These are phyloP conservation scores for Quercus phellos DNA, from an alignment of 331 rosid genomes.

Conservation along the genomic window DNA sequence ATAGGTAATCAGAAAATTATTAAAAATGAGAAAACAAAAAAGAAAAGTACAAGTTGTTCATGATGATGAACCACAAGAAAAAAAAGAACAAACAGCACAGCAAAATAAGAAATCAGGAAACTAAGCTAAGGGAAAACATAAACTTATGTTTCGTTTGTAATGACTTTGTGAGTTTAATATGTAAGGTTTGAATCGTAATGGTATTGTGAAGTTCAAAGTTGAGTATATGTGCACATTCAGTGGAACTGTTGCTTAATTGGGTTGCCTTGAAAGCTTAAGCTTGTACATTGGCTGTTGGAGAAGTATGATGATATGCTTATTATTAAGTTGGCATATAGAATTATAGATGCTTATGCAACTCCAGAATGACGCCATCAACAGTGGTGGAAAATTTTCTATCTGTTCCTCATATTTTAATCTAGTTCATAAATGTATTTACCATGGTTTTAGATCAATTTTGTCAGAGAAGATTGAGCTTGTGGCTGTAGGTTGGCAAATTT, in stretches of 20 bases:
- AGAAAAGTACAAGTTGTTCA: too few species aligned
- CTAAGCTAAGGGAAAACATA: too few species aligned
- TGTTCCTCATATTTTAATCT: neutral
- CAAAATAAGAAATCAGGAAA: too few species aligned
- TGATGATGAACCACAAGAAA: too few species aligned
- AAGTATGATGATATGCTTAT: neutral
- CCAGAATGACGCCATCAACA: neutral
- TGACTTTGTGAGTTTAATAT: neutral
- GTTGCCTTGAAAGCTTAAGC: neutral
- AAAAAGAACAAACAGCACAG: too few species aligned
- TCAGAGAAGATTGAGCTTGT: conserved; percentile 3
- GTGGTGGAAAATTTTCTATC: neutral
- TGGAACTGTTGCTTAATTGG: neutral
- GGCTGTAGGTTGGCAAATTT: conserved; percentile 1
- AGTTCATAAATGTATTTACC: neutral
- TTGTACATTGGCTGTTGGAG: neutral
- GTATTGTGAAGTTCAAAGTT: neutral
- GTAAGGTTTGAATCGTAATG: neutral
- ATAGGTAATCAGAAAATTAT: too few species aligned
- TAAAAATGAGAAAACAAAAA: too few species aligned
- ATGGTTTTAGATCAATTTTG: neutral
- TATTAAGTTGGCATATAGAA: neutral
- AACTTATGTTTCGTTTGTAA: neutral
- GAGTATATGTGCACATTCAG: too few species aligned
- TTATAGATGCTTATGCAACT: neutral